Base-by-base conservation (phyloP, 805 yeast genomes). In the Metschnikowia corniflorae region DNA sequence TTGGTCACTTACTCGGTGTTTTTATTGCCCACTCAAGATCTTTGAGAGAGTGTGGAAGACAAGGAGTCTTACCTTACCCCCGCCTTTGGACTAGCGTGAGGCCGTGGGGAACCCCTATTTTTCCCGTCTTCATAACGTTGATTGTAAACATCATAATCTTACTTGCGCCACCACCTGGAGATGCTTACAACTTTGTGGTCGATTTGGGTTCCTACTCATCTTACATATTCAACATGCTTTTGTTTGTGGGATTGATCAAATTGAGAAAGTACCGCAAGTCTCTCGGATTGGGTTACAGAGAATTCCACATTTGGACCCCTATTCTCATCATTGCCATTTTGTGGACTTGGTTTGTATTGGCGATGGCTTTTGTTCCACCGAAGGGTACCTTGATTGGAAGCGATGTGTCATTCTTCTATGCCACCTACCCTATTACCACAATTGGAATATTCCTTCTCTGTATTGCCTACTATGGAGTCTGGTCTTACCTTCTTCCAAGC, bases 311-410 rank as follows among this genome's bases (percentile, higher is more conserved):
- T 6, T 43, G 47, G 47, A 43, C 47, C 4, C 65, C 68, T 2
- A 38, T 61, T n/a, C 39, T 67, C 15, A 39, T 58, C 6, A 39
- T 68, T 26, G 56, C 61, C 5, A 43, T 65, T 6, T 40, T 62
- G 9, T 68, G 57, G 49, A 51, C 62, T 19, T 22, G 55, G 7
- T 62, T 67, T 42, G 72, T 68, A n/a, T 49, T 67, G 39, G 63
- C 59, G 13, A 60, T 67, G 57, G 62, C 71, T 0, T 68, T 60
- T 44, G 71, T 68, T 22, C 72, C 72, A 20, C 72, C 73, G 17
- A 45, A 57, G 35, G 68, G 68, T 3, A 50, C 63, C 3, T 53
- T 65, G 40, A 64, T 47, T 20, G 73, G 72, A 3, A 53, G 63
- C 31, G 73, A 68, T 43, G 70, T 65, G 16, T 53, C 67, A 4